These are phyloP conservation scores for Apiotrichum gamsii DNA, from an alignment of 1,284 basidiomycete species.

Conservation along the genomic window DNA sequence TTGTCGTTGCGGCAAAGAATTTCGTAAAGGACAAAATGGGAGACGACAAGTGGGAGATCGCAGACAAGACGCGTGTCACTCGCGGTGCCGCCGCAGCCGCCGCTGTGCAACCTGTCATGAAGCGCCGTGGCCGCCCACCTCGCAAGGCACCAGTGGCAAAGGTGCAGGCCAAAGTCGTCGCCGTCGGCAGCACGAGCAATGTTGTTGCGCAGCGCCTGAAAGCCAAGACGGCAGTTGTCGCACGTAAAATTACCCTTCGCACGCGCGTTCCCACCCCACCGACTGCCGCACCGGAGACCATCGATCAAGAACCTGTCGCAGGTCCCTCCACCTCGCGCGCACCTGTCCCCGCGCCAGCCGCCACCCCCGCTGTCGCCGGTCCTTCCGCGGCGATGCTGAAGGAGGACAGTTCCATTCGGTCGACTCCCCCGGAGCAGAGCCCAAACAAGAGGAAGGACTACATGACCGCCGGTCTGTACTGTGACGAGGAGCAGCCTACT, in stretches of 20 bases:
- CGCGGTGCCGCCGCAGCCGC: conserved; percentile 2
- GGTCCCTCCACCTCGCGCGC: neutral
- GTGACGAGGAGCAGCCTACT: conserved; percentile 30
- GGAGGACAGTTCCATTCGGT: too few relatives aligned
- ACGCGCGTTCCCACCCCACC: neutral
- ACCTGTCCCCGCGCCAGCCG: too few relatives aligned
- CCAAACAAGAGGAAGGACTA: conserved; percentile 30
- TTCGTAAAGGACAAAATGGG: conserved; percentile 19
- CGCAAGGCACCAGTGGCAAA: neutral
- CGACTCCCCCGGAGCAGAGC: conserved; percentile 4
- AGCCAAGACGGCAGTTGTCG: neutral
- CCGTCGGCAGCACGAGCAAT: neutral
- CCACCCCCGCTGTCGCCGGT: neutral
- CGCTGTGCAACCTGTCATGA: neutral
- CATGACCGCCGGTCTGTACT: conserved; percentile 38
- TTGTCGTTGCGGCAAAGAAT: conserved; percentile 13
- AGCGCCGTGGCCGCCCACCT: neutral
- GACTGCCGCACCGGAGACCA: too few relatives aligned
- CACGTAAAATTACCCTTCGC: conserved; percentile 11
- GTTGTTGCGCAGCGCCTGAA: conserved; percentile 7
- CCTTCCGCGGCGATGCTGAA: neutral
- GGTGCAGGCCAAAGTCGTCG: conserved; percentile 2
- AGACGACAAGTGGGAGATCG: conserved; percentile 14
- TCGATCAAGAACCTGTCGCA: too few relatives aligned
- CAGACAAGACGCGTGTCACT: conserved; percentile 3